Conservation (phyloP, 257 asterid species). For the Lavandula angustifolia region DNA sequence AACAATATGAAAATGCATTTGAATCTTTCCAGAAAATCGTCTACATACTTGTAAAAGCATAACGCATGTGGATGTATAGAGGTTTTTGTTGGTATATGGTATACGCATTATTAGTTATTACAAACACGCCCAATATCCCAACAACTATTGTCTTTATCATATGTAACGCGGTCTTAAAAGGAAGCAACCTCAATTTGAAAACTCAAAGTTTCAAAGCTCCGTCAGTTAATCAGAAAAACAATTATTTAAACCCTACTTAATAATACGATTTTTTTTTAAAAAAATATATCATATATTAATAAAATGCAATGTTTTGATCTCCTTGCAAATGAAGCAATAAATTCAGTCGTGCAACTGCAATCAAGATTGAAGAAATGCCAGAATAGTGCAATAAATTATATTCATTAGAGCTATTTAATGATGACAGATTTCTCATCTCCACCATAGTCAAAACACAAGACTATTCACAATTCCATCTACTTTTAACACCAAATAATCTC, state of each 20-base stretch:
- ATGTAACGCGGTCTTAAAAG: no score
- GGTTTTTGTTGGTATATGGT: background rate
- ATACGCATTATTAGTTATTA: background rate
- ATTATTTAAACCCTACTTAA: no score
- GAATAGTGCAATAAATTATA: slow-evolving; percentile 1
- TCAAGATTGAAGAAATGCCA: background rate
- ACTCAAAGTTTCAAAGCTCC: no score
- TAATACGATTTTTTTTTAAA: no score
- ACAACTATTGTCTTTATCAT: background rate
- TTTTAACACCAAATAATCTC: background rate
- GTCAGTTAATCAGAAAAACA: no score
- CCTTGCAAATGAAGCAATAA: background rate
- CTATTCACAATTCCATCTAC: background rate
- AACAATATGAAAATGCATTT: background rate
- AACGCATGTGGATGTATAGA: background rate
- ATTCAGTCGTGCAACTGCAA: background rate
- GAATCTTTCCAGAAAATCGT: background rate
- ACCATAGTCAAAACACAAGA: background rate
- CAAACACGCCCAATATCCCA: background rate
- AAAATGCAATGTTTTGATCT: no score
- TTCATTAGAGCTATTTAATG: slow-evolving; percentile 1
- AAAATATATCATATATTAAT: no score
- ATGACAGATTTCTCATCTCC: background rate
- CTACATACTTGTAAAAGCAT: background rate
- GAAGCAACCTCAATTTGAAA: no score